These are phyloP conservation scores for Colletotrichum sp. DNA, from an alignment of 2,329 filamentous ascomycete species.

Conservation along the genomic window DNA sequence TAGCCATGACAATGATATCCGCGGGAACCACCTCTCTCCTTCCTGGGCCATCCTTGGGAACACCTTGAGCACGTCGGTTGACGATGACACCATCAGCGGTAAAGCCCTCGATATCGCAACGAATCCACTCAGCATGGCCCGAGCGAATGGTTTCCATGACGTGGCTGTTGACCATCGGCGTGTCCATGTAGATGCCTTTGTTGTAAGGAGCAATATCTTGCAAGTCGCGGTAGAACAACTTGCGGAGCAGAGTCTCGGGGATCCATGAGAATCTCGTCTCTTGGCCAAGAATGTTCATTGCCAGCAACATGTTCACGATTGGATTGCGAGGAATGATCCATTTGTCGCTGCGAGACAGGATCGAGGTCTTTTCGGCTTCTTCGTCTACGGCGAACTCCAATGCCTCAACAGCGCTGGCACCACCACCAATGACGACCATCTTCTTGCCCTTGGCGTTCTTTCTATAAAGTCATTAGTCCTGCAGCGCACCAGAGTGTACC, in stretches of 20 bases:
- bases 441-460: slow-evolving; percentile 77
- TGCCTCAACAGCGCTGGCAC: slow-evolving; percentile 82
- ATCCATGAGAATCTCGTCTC: slow-evolving; percentile 80
- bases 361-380: slow-evolving; percentile 70
- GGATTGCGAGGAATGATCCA: slow-evolving; percentile 88
- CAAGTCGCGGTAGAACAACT: slow-evolving; percentile 85
- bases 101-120: slow-evolving; percentile 77
- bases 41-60: slow-evolving; percentile 79
- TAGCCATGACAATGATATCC: slow-evolving; percentile 84
- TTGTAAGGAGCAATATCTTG: slow-evolving; percentile 72
- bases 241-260: slow-evolving; percentile 75
- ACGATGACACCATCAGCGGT: slow-evolving; percentile 69
- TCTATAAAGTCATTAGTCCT: slow-evolving; percentile 37
- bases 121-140: slow-evolving; percentile 78
- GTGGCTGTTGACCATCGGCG: slow-evolving; percentile 86
- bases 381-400: slow-evolving; percentile 77
- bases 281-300: slow-evolving; percentile 79
- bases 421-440: slow-evolving; percentile 78
- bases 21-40: slow-evolving; percentile 68
- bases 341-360: slow-evolving; percentile 80
- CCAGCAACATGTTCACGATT: slow-evolving; percentile 73
- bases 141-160: slow-evolving; percentile 77
- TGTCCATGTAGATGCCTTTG: slow-evolving; percentile 81
- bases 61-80: slow-evolving; percentile 73
- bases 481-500: neutral